Conservation (phyloP, 2,329 filamentous ascomycete genomes). For the Alternaria sp. region DNA sequence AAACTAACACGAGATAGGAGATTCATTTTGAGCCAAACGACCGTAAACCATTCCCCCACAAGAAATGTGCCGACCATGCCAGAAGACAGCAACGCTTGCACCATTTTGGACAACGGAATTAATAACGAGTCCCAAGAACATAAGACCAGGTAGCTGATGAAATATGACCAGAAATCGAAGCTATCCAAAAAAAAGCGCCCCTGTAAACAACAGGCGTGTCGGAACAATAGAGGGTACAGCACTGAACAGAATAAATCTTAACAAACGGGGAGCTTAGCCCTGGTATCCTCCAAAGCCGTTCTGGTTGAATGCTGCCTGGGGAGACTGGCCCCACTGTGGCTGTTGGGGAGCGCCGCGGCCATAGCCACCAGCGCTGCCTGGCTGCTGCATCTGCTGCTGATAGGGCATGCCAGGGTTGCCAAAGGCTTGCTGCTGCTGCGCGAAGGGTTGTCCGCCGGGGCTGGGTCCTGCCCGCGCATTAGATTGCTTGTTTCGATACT, state of each 20-base stretch:
- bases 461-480: constrained; percentile 60
- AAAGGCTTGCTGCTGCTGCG: constrained; percentile 64
- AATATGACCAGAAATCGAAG: constrained; percentile 41
- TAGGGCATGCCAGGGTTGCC: constrained; percentile 64
- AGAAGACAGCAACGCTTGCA: constrained; percentile 30
- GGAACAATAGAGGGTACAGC: constrained; percentile 42
- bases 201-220: constrained; percentile 48
- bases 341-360: constrained; percentile 73
- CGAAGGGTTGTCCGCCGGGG: constrained; percentile 70
- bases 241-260: constrained; percentile 39
- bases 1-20: constrained; percentile 33
- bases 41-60: constrained; percentile 35
- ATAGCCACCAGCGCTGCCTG: constrained; percentile 79
- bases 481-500: constrained; percentile 50
- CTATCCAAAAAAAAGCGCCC: constrained; percentile 50
- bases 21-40: constrained; percentile 38
- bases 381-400: constrained; percentile 58
- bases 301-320: constrained; percentile 57
- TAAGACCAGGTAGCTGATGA: constrained; percentile 46
- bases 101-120: constrained; percentile 39
- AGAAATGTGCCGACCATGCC: constrained; percentile 39
- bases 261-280: constrained; percentile 54
- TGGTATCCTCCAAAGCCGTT: constrained; percentile 69
- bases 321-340: constrained; percentile 63
- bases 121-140: constrained; percentile 42